phyloP scores from a whole-genome alignment of 2,329 filamentous ascomycete species.

The Colletotrichum limetticola region DNA sequence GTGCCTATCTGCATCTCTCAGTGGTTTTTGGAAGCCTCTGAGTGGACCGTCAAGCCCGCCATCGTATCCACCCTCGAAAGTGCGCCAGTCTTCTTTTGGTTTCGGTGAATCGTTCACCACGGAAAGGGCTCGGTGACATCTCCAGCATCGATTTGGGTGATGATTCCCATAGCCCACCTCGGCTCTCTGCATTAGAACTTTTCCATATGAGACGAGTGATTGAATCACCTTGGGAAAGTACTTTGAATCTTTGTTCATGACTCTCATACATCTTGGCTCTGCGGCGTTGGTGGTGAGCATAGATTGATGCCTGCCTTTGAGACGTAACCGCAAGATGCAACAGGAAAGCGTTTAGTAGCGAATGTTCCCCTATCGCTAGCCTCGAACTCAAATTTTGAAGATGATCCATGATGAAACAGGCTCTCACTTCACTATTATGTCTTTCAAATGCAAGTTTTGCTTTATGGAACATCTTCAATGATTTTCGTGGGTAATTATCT shows the following conservation, averaged over 20 bases:
- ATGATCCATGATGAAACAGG: rapidly evolving
- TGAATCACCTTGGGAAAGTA: rapidly evolving
- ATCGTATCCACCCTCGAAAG: rapidly evolving
- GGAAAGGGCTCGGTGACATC: not conserved
- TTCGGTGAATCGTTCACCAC: not conserved
- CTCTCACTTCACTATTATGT: rapidly evolving
- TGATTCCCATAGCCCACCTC: not conserved
- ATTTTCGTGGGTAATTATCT: not conserved
- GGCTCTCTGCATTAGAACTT: not conserved
- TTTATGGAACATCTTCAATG: not conserved
- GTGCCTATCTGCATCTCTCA: not conserved
- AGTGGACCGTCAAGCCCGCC: not conserved
- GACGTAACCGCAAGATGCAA: not conserved
- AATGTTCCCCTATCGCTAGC: not conserved
- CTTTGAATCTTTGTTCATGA: rapidly evolving
- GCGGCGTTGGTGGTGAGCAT: not conserved
- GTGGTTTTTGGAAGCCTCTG: not conserved
- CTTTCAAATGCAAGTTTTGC: not conserved
- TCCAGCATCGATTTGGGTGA: not conserved
- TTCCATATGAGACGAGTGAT: not conserved
- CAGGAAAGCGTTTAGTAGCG: not conserved
- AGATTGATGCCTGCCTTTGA: not conserved
- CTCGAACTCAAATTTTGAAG: not conserved
- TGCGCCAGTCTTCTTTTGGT: not conserved
- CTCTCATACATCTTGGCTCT: not conserved